Conservation (phyloP, 192 early-diverging fungal species). For the Phycomyces blakesleeanus region DNA sequence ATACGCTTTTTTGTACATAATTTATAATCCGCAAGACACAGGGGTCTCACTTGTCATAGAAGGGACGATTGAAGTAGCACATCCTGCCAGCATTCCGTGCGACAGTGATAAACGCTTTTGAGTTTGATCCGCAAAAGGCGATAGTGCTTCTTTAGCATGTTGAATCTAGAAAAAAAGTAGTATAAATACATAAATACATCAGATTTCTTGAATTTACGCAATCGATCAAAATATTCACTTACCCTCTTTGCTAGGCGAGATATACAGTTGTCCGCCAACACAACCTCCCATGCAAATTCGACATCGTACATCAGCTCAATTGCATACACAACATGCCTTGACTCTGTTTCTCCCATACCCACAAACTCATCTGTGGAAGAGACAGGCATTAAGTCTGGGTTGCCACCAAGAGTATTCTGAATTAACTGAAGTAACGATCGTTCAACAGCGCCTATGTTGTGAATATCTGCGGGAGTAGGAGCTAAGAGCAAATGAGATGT, state of each 20-base stretch:
- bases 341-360: conserved; percentile 55
- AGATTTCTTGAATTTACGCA: background rate
- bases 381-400: conserved; percentile 42
- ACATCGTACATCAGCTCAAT: conserved; percentile 81
- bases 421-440: conserved; percentile 38
- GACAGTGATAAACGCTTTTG: conserved; percentile 6
- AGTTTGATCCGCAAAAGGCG: conserved; percentile 18
- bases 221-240: conserved; percentile 4
- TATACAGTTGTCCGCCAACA: conserved; percentile 47
- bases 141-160: conserved; percentile 20
- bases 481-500: conserved; percentile 5
- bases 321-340: conserved; percentile 74
- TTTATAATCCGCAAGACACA: no score
- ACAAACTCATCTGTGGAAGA: conserved; percentile 49
- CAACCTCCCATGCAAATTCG: conserved; percentile 83
- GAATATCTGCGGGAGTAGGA: conserved; percentile 14
- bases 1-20: no score
- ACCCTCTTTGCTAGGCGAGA: conserved; percentile 48
- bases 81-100: background rate
- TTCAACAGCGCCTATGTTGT: conserved; percentile 33
- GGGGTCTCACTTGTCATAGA: no score
- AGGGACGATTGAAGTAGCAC: no score
- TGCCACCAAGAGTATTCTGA: conserved; percentile 43
- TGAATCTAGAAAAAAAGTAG: conserved; percentile 8
- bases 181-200: background rate